phyloP scores from a whole-genome alignment of 345 rosid genomes.

The Luvunga scandens region DNA sequence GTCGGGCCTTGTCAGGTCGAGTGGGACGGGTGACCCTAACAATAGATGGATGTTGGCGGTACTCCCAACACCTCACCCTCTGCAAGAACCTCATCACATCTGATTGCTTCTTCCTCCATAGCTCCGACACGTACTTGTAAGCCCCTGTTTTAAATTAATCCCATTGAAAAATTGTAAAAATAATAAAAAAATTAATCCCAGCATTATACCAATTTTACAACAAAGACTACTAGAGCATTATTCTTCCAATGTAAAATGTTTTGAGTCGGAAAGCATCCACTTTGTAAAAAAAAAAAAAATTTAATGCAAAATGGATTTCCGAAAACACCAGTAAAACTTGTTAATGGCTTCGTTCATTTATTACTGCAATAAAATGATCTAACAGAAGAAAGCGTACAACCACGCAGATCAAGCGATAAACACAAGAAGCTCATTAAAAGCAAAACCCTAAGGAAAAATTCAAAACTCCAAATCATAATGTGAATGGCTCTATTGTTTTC shows the following conservation, averaged over 20 bases:
- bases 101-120: conserved; percentile 99
- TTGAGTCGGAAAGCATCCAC: not conserved
- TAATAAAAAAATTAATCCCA: no score
- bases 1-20: conserved; percentile 97
- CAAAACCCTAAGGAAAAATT: not conserved
- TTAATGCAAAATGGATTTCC: not conserved
- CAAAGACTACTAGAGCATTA: not conserved
- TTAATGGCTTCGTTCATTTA: not conserved
- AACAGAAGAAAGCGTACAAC: not conserved
- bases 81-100: conserved; percentile 97
- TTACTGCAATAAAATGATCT: not conserved
- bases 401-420: not conserved
- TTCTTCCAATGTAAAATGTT: not conserved
- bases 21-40: conserved; percentile 86
- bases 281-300: not conserved
- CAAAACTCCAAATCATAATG: not conserved
- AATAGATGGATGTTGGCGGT: conserved; percentile 91
- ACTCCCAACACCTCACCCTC: conserved; percentile 99
- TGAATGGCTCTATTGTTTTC: not conserved
- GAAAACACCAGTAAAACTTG: not conserved
- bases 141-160: conserved; percentile 52
- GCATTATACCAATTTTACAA: not conserved
- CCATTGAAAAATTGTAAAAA: no score
- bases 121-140: conserved; percentile 93
- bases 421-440: not conserved